Base-by-base conservation (phyloP, 2,329 filamentous ascomycete genomes). In the Colletotrichum lentis region DNA sequence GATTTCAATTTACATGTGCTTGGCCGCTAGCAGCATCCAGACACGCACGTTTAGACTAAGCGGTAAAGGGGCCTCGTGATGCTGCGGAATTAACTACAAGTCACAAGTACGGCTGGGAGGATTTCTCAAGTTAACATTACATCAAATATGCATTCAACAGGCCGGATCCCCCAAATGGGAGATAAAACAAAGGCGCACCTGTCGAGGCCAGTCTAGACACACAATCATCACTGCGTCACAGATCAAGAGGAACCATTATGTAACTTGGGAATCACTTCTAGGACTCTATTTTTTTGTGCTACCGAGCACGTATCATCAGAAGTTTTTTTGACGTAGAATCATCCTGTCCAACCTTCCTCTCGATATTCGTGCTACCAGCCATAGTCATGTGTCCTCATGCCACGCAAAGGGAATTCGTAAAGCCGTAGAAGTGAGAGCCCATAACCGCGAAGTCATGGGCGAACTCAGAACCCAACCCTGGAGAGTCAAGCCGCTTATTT, bases 401-500 rank as follows among this genome's bases (percentile, higher is more conserved):
- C 76, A 78, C 77, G 77, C 76, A 81, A 76, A 77, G 73, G 74
- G 77, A 72, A 80, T 81, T 71, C 79, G 77, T 81, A 72, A 76
- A 80, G 76, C 81, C 80, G 76, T 82, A 79, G 79, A 82, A 81
- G 78, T 78, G 78, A 80, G 76, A 76, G 18, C 52, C 62, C 55
- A 44, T 58, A 44, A 31, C 67, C 2, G 46, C 20, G 44, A 60
- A 41, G 60, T 59, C 54, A 47, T 46, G 55, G 58, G 39, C 53
- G 58, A 43, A 62, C 67, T 68, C 62, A 67, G 31, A 57, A 69
- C 52, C 67, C 63, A 69, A 60, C 59, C 63, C 55, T 55, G 64
- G 68, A 69, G 70, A 70, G 54, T 63, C 43, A 64, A 66, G 69
- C 71, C 73, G 76, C 74, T 90, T 91, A 91, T 85, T 91, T 91